These are phyloP conservation scores for Phialocephala sp. DNA, from an alignment of 2,329 filamentous ascomycete species.

Conservation along the genomic window DNA sequence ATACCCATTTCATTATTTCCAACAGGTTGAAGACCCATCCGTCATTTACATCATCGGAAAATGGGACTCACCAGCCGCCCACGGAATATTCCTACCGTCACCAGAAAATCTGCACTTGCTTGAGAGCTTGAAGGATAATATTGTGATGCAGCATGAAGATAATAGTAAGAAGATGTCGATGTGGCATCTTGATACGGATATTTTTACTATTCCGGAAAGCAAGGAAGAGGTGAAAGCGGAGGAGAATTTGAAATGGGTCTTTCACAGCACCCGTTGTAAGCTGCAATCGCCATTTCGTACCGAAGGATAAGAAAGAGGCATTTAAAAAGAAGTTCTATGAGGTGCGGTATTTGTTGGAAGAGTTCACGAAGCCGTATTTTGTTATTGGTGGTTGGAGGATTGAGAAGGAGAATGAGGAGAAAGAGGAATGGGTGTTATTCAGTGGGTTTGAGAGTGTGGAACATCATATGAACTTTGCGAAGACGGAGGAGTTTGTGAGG, in stretches of 20 bases:
- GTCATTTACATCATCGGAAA: conserved; percentile 51
- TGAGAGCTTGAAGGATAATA: conserved; percentile 42
- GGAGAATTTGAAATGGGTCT: conserved; percentile 10
- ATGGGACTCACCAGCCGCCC: conserved; percentile 51
- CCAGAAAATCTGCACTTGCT: conserved; percentile 49
- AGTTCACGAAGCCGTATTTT: conserved; percentile 23
- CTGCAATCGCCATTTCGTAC: conserved; percentile 26
- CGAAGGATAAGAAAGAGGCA: conserved; percentile 19
- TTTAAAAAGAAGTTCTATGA: conserved; percentile 22
- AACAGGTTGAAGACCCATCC: conserved; percentile 51
- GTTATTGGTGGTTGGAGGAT: conserved; percentile 31
- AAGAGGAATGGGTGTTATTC: conserved; percentile 33
- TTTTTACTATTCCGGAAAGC: neutral
- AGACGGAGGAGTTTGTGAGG: conserved; percentile 23
- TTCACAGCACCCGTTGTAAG: conserved; percentile 25
- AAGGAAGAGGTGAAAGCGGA: neutral
- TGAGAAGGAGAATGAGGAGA: conserved; percentile 27
- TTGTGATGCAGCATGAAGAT: conserved; percentile 31
- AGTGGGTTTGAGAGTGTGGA: conserved; percentile 29
- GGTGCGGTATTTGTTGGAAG: conserved; percentile 19
- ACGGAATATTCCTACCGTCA: conserved; percentile 51
- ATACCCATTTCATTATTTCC: conserved; percentile 46
- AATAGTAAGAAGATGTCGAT: conserved; percentile 45
- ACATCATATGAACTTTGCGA: conserved; percentile 25
- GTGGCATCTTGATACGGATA: conserved; percentile 49